These are phyloP conservation scores for Naganishia cerealis DNA, from an alignment of 1,284 basidiomycete species.

Conservation along the genomic window DNA sequence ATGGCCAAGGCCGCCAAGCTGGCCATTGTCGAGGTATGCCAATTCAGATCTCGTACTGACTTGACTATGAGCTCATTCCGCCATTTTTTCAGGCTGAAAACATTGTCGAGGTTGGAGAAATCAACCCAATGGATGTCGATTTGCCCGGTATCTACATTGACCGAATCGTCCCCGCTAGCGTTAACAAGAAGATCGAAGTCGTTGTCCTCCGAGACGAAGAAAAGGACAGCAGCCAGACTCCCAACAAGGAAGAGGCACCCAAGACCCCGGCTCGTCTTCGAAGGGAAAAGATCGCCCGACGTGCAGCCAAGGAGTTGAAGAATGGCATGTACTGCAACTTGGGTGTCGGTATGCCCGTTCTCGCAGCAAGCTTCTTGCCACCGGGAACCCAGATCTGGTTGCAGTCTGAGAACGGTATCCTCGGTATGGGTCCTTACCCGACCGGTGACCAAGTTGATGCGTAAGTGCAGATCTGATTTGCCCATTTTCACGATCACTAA, in stretches of 20 bases:
- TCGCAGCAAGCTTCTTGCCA: conserved; percentile 79
- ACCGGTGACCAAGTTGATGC: conserved; percentile 82
- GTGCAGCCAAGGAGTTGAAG: conserved; percentile 82
- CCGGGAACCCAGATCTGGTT: conserved; percentile 82
- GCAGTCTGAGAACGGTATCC: conserved; percentile 91
- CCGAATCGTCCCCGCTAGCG: conserved; percentile 75
- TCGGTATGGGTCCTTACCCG: conserved; percentile 94
- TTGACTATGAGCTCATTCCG: not conserved
- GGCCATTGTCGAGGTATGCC: conserved; percentile 79
- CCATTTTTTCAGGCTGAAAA: conserved; percentile 69
- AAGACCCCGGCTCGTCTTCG: conserved; percentile 54
- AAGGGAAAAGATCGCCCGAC: conserved; percentile 73
- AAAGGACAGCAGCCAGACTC: conserved; percentile 28
- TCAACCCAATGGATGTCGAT: conserved; percentile 78
- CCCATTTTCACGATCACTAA: not conserved
- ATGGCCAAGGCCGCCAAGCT: conserved; percentile 87
- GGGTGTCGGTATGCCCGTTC: conserved; percentile 83
- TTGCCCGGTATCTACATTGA: conserved; percentile 84
- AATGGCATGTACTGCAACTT: conserved; percentile 81
- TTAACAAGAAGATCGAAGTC: conserved; percentile 77
- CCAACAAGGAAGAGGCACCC: conserved; percentile 50
- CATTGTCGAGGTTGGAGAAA: conserved; percentile 80
- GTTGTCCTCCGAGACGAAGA: conserved; percentile 57
- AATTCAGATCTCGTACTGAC: not conserved
- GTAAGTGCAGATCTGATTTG: conserved; percentile 58